These are phyloP conservation scores for Huntiella decipiens DNA, from an alignment of 2,329 filamentous ascomycete species.

Conservation along the genomic window DNA sequence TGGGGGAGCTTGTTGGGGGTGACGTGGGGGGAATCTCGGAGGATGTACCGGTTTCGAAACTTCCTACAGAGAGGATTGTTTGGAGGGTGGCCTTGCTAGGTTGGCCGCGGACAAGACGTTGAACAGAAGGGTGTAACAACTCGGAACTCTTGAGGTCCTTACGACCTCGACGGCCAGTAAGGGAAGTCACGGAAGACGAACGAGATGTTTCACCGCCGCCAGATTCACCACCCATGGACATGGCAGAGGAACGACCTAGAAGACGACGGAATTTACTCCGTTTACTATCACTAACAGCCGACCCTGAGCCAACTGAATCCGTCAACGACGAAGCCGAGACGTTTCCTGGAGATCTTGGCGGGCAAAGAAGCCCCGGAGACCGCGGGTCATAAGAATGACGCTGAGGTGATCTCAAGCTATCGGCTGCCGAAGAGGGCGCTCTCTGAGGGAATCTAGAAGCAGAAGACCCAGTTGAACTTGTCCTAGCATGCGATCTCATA, in stretches of 20 bases:
- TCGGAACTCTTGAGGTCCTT: constrained; percentile 20
- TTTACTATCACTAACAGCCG: constrained; percentile 13
- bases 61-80: constrained; percentile 32
- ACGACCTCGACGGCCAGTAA: constrained; percentile 13
- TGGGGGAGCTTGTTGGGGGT: too few species aligned
- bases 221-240: too few species aligned
- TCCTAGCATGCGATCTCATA: constrained; percentile 4
- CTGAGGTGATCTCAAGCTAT: background rate
- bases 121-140: constrained; percentile 16
- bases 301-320: background rate
- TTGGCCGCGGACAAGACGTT: constrained; percentile 21
- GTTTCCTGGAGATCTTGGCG: background rate
- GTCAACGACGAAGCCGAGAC: background rate
- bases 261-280: constrained; percentile 23
- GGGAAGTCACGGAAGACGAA: background rate
- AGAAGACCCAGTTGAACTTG: background rate
- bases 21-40: too few species aligned
- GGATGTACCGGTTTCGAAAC: constrained; percentile 18
- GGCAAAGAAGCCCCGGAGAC: constrained; percentile 3
- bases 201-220: constrained; percentile 21
- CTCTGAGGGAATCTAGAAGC: too few species aligned
- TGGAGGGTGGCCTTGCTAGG: constrained; percentile 29
- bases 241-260: constrained; percentile 16
- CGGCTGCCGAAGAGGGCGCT: background rate
- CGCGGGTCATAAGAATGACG: constrained; percentile 6